Conservation (phyloP, 768 basidiomycete species). For the Mrakia blollopis region DNA sequence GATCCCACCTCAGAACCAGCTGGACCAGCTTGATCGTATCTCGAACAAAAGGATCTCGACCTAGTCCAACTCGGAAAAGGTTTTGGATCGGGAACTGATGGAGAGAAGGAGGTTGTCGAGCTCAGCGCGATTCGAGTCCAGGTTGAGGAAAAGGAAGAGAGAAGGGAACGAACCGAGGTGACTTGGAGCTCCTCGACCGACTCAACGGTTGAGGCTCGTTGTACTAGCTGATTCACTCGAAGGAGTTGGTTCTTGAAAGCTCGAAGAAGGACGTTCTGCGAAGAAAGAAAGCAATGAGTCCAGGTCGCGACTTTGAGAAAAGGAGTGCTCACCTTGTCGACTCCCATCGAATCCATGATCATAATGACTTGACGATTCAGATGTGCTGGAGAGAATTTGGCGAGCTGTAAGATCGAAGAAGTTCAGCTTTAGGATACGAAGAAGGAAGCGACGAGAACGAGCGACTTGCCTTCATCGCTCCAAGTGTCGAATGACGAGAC, state of each 20-base stretch:
- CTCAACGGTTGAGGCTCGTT: neutral
- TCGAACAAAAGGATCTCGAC: conserved; percentile 3
- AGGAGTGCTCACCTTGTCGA: neutral
- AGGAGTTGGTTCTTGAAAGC: neutral
- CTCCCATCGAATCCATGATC: conserved; percentile 17
- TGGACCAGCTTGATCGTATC: conserved; percentile 17
- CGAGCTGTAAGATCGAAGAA: neutral
- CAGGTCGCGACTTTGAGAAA: neutral
- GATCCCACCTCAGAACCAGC: conserved; percentile 4
- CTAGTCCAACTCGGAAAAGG: conserved; percentile 6
- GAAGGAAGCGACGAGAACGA: neutral
- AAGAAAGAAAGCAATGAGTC: too few species aligned
- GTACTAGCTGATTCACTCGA: neutral
- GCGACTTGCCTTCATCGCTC: conserved; percentile 20
- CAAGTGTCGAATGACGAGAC: neutral
- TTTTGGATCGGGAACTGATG: conserved; percentile 23
- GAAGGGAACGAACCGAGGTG: neutral
- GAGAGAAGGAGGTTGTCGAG: neutral
- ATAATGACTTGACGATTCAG: conserved; percentile 29
- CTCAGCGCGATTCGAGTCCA: too few species aligned
- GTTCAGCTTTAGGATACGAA: neutral
- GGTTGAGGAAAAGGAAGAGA: neutral
- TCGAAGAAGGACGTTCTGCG: neutral
- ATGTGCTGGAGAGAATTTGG: conserved; percentile 7
- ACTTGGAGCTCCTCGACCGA: neutral